phyloP scores from a whole-genome alignment of 2,329 filamentous ascomycete species.

The Claviceps pazoutovae region DNA sequence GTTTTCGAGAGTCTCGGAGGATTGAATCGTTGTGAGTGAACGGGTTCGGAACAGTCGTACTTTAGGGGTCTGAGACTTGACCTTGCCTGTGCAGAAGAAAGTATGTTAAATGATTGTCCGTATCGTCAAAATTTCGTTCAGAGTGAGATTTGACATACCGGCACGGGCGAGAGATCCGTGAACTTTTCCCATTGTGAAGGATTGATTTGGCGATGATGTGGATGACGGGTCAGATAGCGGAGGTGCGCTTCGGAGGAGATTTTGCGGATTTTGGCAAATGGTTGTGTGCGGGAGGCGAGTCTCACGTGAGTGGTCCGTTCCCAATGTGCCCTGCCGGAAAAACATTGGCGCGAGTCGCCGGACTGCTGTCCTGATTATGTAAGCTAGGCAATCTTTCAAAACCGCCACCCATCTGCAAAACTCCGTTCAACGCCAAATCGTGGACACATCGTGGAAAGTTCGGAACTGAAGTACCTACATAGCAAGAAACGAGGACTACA shows the following conservation, averaged over 20 bases:
- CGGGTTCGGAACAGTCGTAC: constrained; percentile 33
- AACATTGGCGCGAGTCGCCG: constrained; percentile 8
- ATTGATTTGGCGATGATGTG: constrained; percentile 24
- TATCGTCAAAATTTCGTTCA: neutral
- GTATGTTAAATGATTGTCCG: neutral
- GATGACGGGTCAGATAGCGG: constrained; percentile 16
- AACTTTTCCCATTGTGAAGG: constrained; percentile 71
- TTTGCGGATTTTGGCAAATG: constrained; percentile 25
- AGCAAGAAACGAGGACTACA: too few relatives aligned
- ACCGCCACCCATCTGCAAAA: too few relatives aligned
- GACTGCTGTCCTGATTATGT: neutral
- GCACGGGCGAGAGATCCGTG: constrained; percentile 90
- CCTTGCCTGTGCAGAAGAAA: constrained; percentile 69
- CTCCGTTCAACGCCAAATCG: too few relatives aligned
- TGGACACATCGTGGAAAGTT: too few relatives aligned
- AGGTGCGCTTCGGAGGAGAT: constrained; percentile 14
- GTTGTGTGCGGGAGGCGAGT: constrained; percentile 21
- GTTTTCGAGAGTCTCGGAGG: constrained; percentile 2
- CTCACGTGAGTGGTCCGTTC: constrained; percentile 23
- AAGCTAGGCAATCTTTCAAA: neutral
- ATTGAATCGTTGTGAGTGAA: neutral
- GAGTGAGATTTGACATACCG: constrained; percentile 21
- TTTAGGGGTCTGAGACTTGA: constrained; percentile 93
- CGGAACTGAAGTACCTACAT: too few relatives aligned
- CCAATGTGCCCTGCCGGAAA: constrained; percentile 20